These are phyloP conservation scores for Solanum corneliomulleri DNA, from an alignment of 257 asterid species.

Conservation along the genomic window DNA sequence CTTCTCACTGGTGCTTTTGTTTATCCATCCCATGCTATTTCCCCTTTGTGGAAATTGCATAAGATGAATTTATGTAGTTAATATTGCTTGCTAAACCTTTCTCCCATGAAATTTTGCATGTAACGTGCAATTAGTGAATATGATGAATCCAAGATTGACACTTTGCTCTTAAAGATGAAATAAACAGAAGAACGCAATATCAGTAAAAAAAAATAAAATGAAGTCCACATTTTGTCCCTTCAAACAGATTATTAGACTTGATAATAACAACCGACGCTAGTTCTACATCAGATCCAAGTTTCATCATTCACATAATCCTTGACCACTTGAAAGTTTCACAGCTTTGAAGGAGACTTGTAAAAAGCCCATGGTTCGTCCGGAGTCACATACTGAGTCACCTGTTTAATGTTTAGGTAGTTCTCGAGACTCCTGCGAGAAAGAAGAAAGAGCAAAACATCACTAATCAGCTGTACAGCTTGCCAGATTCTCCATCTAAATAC, in stretches of 20 bases:
- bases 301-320: neutral
- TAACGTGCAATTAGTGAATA: neutral
- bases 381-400: conserved; percentile 65
- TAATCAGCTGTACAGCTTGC: neutral
- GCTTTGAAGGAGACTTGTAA: conserved; percentile 76
- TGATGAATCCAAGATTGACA: neutral
- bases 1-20: neutral
- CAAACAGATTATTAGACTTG: neutral
- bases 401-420: conserved; percentile 77
- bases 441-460: neutral
- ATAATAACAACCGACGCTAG: neutral
- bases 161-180: too few species aligned
- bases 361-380: conserved; percentile 70
- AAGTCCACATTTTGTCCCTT: neutral
- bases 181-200: neutral
- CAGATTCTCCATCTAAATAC: neutral
- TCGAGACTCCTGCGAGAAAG: conserved; percentile 62
- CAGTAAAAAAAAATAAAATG: neutral
- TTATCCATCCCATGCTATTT: neutral
- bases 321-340: conserved; percentile 17
- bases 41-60: neutral
- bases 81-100: neutral
- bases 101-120: neutral
- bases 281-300: neutral
- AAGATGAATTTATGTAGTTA: neutral